phyloP scores from a whole-genome alignment of 371 early-diverging fungal genomes.

The Gilbertella persicaria region DNA sequence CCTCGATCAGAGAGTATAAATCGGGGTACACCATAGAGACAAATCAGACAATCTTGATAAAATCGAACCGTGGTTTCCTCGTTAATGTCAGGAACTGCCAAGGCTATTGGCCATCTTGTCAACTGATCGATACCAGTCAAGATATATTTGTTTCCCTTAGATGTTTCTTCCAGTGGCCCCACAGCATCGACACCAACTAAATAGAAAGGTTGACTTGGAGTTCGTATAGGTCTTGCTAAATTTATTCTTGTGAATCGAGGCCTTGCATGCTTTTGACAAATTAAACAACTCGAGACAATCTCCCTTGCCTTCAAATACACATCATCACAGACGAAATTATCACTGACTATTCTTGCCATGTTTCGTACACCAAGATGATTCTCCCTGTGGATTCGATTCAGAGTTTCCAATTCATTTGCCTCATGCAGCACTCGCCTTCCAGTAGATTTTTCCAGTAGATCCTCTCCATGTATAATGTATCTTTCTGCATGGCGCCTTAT shows the following conservation, averaged over 20 bases:
- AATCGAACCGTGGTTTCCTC: background rate
- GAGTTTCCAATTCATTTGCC: background rate
- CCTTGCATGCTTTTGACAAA: background rate
- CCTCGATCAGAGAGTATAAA: conserved; percentile 26
- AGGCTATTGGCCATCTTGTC: conserved; percentile 2
- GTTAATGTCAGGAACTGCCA: conserved; percentile 3
- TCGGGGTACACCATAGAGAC: background rate
- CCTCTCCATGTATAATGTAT: background rate
- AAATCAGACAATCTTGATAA: background rate
- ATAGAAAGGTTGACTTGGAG: conserved; percentile 11
- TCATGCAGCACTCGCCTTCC: conserved; percentile 11
- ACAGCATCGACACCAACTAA: conserved; percentile 4
- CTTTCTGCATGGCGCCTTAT: conserved; percentile 5
- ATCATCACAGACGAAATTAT: background rate
- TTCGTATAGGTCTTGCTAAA: conserved; percentile 3
- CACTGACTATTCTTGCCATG: background rate
- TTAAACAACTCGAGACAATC: background rate
- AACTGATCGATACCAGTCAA: conserved; percentile 14
- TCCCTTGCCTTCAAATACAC: background rate
- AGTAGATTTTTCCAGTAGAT: background rate
- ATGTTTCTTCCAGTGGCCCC: background rate
- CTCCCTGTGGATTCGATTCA: background rate
- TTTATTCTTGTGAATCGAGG: background rate
- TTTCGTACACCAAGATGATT: background rate
- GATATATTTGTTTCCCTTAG: conserved; percentile 12